These are phyloP conservation scores for Carex scoparia DNA, from an alignment of 176 grass and related monocot genomes.

Conservation along the genomic window DNA sequence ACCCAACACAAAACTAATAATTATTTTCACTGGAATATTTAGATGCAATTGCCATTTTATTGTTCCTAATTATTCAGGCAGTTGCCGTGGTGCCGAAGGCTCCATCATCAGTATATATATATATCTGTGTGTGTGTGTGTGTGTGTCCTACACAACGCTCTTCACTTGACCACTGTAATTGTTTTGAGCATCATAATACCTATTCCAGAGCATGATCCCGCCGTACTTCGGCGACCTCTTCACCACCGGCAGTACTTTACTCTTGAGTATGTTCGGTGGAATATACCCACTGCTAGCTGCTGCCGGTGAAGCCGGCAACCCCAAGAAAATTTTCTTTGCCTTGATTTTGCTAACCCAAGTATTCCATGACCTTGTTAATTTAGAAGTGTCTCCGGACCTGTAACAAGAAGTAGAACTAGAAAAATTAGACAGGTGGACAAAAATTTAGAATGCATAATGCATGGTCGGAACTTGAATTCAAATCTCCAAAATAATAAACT, in stretches of 20 bases:
- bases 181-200: slow-evolving; percentile 35
- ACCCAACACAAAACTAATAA: neutral
- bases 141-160: slow-evolving; percentile 14
- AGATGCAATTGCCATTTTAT: neutral
- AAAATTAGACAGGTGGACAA: too few species aligned
- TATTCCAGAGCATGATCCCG: slow-evolving; percentile 66
- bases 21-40: neutral
- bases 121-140: too few species aligned
- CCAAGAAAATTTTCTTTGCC: slow-evolving; percentile 47
- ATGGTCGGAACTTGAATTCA: too few species aligned
- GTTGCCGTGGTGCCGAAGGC: neutral
- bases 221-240: slow-evolving; percentile 27
- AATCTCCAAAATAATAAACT: too few species aligned
- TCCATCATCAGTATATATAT: neutral
- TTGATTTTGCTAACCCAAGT: slow-evolving; percentile 40
- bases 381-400: neutral
- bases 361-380: slow-evolving; percentile 38
- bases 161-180: slow-evolving; percentile 44
- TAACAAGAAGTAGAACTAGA: neutral
- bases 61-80: neutral
- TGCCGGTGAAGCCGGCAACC: slow-evolving; percentile 34
- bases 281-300: slow-evolving; percentile 44
- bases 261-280: slow-evolving; percentile 15
- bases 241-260: slow-evolving; percentile 36
- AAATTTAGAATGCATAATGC: too few species aligned